Conservation (phyloP, 1,284 basidiomycete genomes). For the Singerocomus inundabilis region DNA sequence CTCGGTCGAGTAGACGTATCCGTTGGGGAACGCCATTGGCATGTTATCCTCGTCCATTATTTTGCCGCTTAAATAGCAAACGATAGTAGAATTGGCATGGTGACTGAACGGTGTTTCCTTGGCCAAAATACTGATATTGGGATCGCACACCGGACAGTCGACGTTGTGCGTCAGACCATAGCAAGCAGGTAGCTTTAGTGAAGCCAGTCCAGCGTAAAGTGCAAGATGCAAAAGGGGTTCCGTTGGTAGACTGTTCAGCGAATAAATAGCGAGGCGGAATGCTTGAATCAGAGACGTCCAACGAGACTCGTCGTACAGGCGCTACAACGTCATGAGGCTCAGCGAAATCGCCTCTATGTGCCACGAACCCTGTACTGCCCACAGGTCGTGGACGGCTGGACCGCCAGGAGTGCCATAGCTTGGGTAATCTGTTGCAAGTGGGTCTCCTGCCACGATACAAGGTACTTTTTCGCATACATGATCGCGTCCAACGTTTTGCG, state of each 20-base stretch:
- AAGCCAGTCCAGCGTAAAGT: conserved; percentile 84
- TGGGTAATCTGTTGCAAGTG: conserved; percentile 76
- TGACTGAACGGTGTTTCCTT: conserved; percentile 90
- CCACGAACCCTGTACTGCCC: conserved; percentile 65
- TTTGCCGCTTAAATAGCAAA: conserved; percentile 86
- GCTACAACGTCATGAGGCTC: conserved; percentile 44
- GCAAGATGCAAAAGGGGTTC: conserved; percentile 85
- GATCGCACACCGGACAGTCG: conserved; percentile 91
- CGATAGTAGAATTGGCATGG: conserved; percentile 93
- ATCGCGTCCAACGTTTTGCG: conserved; percentile 78
- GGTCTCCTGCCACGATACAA: conserved; percentile 80
- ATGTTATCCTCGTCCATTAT: conserved; percentile 95
- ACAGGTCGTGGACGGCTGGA: conserved; percentile 62
- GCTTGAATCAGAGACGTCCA: conserved; percentile 74
- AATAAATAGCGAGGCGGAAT: conserved; percentile 84
- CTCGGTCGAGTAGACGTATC: conserved; percentile 90
- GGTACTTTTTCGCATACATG: conserved; percentile 78
- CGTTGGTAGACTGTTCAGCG: conserved; percentile 80
- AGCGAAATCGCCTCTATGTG: neutral
- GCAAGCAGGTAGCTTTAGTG: conserved; percentile 82
- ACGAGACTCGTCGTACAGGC: conserved; percentile 75
- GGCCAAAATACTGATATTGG: conserved; percentile 74
- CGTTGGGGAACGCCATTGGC: conserved; percentile 90
- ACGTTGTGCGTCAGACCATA: conserved; percentile 68
- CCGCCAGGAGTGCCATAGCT: conserved; percentile 76